Conservation (phyloP, 495 filamentous ascomycete species). For the Evansstolkia leycettana region DNA sequence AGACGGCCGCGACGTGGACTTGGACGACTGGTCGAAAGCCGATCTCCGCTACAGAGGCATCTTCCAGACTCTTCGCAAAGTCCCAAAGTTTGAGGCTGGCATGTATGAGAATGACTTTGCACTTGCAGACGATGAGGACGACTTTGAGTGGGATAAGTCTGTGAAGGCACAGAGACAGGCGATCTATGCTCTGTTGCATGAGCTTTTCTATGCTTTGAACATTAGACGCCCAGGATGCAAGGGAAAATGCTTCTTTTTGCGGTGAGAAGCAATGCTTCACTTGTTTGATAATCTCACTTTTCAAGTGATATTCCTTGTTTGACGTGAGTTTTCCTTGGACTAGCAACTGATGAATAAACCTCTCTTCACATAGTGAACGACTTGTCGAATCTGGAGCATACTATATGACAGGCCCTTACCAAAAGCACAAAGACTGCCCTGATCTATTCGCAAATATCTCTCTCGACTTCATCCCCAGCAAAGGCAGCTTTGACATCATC, state of each 20-base stretch:
- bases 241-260: slow-evolving; percentile 3
- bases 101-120: slow-evolving; percentile 9
- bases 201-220: slow-evolving; percentile 10
- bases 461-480: too few species aligned
- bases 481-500: too few species aligned
- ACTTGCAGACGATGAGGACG: slow-evolving; percentile 1
- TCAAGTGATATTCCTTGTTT: slow-evolving; percentile 6
- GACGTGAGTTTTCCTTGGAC: too few species aligned
- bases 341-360: too few species aligned
- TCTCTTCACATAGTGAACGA: too few species aligned
- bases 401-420: too few species aligned
- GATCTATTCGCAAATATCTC: too few species aligned
- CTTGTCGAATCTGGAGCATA: too few species aligned
- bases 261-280: too few species aligned
- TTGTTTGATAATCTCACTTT: too few species aligned
- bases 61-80: slow-evolving; percentile 16
- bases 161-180: slow-evolving; percentile 13
- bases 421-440: too few species aligned
- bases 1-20: slow-evolving; percentile 10
- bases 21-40: slow-evolving; percentile 13
- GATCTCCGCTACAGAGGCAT: slow-evolving; percentile 20
- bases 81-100: slow-evolving; percentile 10
- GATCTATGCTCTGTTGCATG: slow-evolving; percentile 19
- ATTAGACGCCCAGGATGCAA: slow-evolving; percentile 8
- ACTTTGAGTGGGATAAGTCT: not conserved